Conservation (phyloP, 192 early-diverging fungal genomes). For the Jimgerdemannia lactiflua region DNA sequence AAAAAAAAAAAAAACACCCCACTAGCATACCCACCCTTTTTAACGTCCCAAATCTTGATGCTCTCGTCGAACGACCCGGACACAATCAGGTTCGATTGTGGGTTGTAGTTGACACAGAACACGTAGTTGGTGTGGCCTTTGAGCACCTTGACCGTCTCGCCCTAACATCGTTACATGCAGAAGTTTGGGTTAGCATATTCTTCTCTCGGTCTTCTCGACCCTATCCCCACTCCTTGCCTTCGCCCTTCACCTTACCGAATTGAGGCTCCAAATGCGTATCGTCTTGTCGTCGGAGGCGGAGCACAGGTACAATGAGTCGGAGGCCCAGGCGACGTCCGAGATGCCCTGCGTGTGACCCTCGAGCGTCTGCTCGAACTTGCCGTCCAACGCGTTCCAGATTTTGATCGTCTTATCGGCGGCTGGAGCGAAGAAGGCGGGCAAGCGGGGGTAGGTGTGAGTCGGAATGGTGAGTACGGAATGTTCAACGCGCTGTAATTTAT, state of each 20-base stretch:
- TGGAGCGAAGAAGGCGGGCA: conserved; percentile 17
- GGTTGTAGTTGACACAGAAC: conserved; percentile 97
- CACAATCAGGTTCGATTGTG: conserved; percentile 89
- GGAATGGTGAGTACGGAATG: no score
- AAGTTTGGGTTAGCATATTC: no score
- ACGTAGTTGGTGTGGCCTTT: conserved; percentile 96
- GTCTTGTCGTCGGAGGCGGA: conserved; percentile 96
- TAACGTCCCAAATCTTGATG: conserved; percentile 95
- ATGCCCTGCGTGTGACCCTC: conserved; percentile 91
- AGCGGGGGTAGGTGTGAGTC: neutral
- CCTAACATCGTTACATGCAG: conserved; percentile 33
- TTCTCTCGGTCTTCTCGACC: neutral
- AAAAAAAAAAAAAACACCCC: neutral
- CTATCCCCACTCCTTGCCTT: neutral
- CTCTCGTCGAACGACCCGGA: conserved; percentile 98
- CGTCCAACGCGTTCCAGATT: conserved; percentile 89
- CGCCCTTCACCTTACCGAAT: conserved; percentile 48
- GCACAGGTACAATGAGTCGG: conserved; percentile 84
- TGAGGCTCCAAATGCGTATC: conserved; percentile 89
- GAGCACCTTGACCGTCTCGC: conserved; percentile 70
- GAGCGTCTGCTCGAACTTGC: conserved; percentile 80
- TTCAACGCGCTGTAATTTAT: no score
- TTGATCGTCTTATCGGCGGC: conserved; percentile 95
- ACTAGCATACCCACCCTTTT: conserved; percentile 52
- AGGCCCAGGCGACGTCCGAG: conserved; percentile 95